Conservation (phyloP, 306 rosid genomes). For the Malus orientalis region DNA sequence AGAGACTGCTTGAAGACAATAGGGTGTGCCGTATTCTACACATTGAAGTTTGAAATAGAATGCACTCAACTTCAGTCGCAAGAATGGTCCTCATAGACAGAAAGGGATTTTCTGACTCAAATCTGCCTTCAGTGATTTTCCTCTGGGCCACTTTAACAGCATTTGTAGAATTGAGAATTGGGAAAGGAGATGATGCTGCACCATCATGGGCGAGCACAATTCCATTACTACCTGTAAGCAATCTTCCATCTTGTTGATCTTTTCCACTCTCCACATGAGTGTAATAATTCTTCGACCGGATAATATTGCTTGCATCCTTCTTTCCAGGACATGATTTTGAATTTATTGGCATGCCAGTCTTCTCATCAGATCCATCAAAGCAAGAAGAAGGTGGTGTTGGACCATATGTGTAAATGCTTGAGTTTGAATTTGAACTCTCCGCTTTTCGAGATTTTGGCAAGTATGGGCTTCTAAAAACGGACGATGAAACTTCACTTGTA, state of each 20-base stretch:
- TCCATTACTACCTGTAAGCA: slow-evolving; percentile 26
- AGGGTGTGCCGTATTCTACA: slow-evolving; percentile 78
- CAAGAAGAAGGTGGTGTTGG: slow-evolving; percentile 80
- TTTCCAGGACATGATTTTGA: slow-evolving; percentile 41
- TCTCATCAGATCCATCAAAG: slow-evolving; percentile 64
- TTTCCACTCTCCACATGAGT: slow-evolving; percentile 59
- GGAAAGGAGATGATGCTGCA: slow-evolving; percentile 34
- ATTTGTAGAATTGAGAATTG: slow-evolving; percentile 52
- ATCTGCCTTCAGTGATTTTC: slow-evolving; percentile 51
- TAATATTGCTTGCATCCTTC: slow-evolving; percentile 30
- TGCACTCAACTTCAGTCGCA: slow-evolving; percentile 82
- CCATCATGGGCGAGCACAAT: slow-evolving; percentile 41
- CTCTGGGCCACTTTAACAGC: slow-evolving; percentile 38
- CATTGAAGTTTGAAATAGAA: slow-evolving; percentile 78
- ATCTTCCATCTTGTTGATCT: slow-evolving; percentile 47
- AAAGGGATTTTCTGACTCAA: slow-evolving; percentile 48
- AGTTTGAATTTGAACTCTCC: slow-evolving; percentile 63
- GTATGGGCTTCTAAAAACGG: slow-evolving; percentile 81
- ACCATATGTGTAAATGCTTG: slow-evolving; percentile 68
- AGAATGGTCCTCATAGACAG: slow-evolving; percentile 59
- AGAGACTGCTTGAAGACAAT: slow-evolving; percentile 52
- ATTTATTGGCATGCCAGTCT: slow-evolving; percentile 40
- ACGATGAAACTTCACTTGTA: slow-evolving; percentile 59
- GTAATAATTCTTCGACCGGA: slow-evolving; percentile 55
- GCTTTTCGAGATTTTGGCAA: slow-evolving; percentile 59